These are phyloP conservation scores for Parastagonospora nodorum DNA, from an alignment of 2,329 filamentous ascomycete genomes.

Conservation along the genomic window DNA sequence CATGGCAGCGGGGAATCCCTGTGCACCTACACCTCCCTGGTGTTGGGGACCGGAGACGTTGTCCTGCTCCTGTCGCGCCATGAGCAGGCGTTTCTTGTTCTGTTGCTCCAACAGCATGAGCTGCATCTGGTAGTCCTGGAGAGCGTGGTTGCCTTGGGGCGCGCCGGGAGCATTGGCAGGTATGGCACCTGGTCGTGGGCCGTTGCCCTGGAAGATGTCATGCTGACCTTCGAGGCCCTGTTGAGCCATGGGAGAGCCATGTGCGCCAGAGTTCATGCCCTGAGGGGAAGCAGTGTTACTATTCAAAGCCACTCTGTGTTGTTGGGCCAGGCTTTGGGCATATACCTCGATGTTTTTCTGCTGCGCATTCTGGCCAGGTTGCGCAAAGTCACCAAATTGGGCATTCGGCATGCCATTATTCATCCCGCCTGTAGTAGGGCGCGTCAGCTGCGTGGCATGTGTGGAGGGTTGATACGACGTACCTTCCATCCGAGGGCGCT, in stretches of 20 bases:
- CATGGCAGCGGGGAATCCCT: conserved; percentile 67
- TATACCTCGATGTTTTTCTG: conserved; percentile 87
- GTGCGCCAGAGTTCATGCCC: conserved; percentile 71
- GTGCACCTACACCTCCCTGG: conserved; percentile 54
- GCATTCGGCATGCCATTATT: conserved; percentile 75
- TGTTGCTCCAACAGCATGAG: conserved; percentile 85
- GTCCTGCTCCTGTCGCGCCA: conserved; percentile 82
- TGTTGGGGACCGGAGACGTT: conserved; percentile 60
- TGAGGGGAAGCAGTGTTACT: conserved; percentile 75
- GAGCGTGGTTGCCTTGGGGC: conserved; percentile 73
- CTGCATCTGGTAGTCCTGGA: conserved; percentile 90
- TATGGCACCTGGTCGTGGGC: conserved; percentile 50
- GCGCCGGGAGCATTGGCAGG: conserved; percentile 63
- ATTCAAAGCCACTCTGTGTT: conserved; percentile 80
- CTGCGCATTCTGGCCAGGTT: conserved; percentile 64
- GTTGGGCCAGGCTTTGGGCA: conserved; percentile 80
- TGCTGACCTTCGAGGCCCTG: conserved; percentile 50
- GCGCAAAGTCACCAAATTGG: conserved; percentile 71
- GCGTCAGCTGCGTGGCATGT: conserved; percentile 58
- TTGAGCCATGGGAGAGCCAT: conserved; percentile 82
- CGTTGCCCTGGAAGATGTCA: conserved; percentile 43
- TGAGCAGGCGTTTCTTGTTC: conserved; percentile 83
- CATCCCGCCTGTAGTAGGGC: conserved; percentile 73
- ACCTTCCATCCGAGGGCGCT: conserved; percentile 82
- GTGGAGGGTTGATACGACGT: conserved; percentile 53